These are phyloP conservation scores for Hypoxylon trugodes DNA, from an alignment of 495 filamentous ascomycete genomes.

Conservation along the genomic window DNA sequence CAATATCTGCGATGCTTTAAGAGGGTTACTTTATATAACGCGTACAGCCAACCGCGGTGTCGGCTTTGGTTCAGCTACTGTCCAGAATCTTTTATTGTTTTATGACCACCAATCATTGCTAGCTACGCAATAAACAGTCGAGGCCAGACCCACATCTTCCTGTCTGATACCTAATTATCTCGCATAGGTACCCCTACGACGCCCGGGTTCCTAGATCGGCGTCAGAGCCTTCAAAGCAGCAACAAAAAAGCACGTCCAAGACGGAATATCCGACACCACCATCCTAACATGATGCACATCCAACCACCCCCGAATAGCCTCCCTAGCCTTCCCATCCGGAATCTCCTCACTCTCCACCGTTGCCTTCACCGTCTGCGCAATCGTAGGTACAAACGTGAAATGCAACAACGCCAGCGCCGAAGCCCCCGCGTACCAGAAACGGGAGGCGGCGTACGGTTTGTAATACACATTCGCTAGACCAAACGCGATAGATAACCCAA, in stretches of 20 bases:
- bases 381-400: slow-evolving; percentile 40
- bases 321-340: slow-evolving; percentile 9
- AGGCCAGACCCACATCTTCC: not conserved
- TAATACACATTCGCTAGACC: slow-evolving; percentile 35
- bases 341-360: slow-evolving; percentile 32
- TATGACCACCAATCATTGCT: too few relatives aligned
- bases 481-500: slow-evolving; percentile 34
- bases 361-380: slow-evolving; percentile 38
- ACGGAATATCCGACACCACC: slow-evolving; percentile 32
- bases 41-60: too few relatives aligned
- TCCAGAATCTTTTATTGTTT: too few relatives aligned
- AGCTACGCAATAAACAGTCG: too few relatives aligned
- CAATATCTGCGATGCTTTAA: too few relatives aligned
- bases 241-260: slow-evolving; percentile 43
- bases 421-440: slow-evolving; percentile 41
- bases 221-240: slow-evolving; percentile 35
- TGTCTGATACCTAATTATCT: not conserved
- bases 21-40: too few relatives aligned
- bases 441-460: slow-evolving; percentile 11
- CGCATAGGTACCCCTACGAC: not conserved
- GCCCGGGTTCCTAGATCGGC: slow-evolving; percentile 21
- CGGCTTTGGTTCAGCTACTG: too few relatives aligned
- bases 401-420: slow-evolving; percentile 33
- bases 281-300: slow-evolving; percentile 35
- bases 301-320: slow-evolving; percentile 34